These are phyloP conservation scores for Scedosporium boydii DNA, from an alignment of 2,329 filamentous ascomycete species.

Conservation along the genomic window DNA sequence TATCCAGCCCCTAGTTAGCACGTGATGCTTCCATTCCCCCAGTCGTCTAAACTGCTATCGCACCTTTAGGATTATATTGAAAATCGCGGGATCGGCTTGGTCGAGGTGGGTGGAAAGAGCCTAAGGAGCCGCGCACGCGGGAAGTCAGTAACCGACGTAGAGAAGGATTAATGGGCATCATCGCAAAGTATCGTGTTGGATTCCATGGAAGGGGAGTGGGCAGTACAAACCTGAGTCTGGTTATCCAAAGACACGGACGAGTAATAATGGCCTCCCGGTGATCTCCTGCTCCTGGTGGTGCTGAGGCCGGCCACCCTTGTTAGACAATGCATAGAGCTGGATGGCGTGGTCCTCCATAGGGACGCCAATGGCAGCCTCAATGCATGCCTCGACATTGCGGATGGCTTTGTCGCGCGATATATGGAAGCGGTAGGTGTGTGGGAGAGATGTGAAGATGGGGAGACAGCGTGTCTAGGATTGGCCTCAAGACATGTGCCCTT, in stretches of 20 bases:
- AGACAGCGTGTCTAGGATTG: not conserved
- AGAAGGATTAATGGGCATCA: not conserved
- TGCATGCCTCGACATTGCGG: constrained; percentile 3
- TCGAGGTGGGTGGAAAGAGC: constrained; percentile 70
- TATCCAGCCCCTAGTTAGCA: not conserved
- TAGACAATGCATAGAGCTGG: not conserved
- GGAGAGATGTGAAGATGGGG: not conserved
- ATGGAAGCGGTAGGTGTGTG: not conserved
- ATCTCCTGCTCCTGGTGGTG: not conserved
- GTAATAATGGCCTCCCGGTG: constrained; percentile 24
- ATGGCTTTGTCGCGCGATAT: not conserved
- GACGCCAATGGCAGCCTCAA: not conserved
- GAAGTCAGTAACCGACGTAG: not conserved
- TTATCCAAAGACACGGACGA: constrained; percentile 42
- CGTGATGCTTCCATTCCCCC: not conserved
- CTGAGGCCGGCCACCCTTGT: not conserved
- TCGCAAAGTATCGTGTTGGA: not conserved
- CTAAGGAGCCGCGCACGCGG: constrained; percentile 32
- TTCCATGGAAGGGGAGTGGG: not conserved
- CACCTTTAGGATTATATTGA: constrained; percentile 85
- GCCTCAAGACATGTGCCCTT: too few relatives aligned
- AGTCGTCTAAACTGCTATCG: constrained; percentile 11
- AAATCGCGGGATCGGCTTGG: constrained; percentile 79
- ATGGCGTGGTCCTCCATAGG: not conserved
- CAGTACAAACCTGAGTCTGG: constrained; percentile 46